These are phyloP conservation scores for Fusarium torulosum DNA, from an alignment of 2,329 filamentous ascomycete species.

Conservation along the genomic window DNA sequence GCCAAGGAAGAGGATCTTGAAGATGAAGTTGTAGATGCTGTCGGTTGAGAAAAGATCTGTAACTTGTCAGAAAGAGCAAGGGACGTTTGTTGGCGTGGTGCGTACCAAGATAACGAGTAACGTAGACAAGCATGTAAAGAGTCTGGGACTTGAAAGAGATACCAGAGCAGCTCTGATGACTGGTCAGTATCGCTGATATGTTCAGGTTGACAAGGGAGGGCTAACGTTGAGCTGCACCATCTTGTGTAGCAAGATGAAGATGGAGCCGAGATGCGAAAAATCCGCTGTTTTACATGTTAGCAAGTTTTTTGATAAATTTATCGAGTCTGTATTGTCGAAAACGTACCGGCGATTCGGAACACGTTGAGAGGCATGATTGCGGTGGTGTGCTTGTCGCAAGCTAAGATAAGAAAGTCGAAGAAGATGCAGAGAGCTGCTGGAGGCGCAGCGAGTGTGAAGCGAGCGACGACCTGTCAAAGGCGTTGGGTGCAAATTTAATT, in stretches of 20 bases:
- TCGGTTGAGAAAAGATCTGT: slow-evolving; percentile 87
- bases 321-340: slow-evolving; percentile 10
- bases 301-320: not conserved
- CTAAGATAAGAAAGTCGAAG: slow-evolving; percentile 22
- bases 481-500: slow-evolving; percentile 32
- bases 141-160: slow-evolving; percentile 99
- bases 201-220: slow-evolving; percentile 22
- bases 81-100: not conserved
- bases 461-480: slow-evolving; percentile 35
- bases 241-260: slow-evolving; percentile 95
- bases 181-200: slow-evolving; percentile 37
- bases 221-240: slow-evolving; percentile 92
- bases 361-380: slow-evolving; percentile 65
- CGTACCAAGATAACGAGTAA: slow-evolving; percentile 89
- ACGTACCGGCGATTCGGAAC: slow-evolving; percentile 69
- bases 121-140: slow-evolving; percentile 92
- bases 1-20: slow-evolving; percentile 95
- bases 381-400: slow-evolving; percentile 29
- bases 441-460: slow-evolving; percentile 35
- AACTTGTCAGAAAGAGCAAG: slow-evolving; percentile 13
- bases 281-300: slow-evolving; percentile 72
- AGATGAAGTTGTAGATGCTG: slow-evolving; percentile 91
- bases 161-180: slow-evolving; percentile 87
- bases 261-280: slow-evolving; percentile 93
- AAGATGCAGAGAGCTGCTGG: slow-evolving; percentile 32